Percentiles rank a stretch among this genome's conserved stretches.
phyloP scores from a whole-genome alignment of 345 rosid genomes.

The Laguncularia racemosa region DNA sequence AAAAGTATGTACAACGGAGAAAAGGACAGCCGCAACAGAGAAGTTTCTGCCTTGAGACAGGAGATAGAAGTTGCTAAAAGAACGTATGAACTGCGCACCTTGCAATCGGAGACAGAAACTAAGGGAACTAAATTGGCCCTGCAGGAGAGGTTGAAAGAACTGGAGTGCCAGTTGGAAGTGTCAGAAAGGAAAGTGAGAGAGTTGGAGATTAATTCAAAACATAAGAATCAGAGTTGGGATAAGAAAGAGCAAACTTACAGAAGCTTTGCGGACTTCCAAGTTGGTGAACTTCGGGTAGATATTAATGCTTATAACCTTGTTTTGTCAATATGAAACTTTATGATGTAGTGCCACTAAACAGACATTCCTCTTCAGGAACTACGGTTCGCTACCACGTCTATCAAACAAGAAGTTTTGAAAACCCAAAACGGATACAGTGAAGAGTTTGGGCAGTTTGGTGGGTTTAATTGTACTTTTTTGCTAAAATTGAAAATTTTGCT shows the following conservation, averaged over 20 bases:
- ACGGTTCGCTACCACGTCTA: conserved; percentile 41
- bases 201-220: conserved; percentile 36
- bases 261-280: conserved; percentile 34
- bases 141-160: conserved; percentile 9
- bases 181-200: conserved; percentile 30
- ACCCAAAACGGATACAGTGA: conserved; percentile 38
- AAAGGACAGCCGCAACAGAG: conserved; percentile 10
- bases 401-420: conserved; percentile 54
- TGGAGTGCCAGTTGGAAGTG: conserved; percentile 3
- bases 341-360: conserved; percentile 7
- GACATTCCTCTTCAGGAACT: conserved; percentile 41
- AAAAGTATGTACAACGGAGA: conserved; percentile 3
- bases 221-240: conserved; percentile 37
- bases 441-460: conserved; percentile 59
- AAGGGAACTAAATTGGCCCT: conserved; percentile 26
- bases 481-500: not conserved
- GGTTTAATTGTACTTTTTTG: conserved; percentile 4
- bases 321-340: conserved; percentile 1
- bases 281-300: conserved; percentile 52
- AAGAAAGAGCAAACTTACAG: conserved; percentile 39
- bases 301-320: not conserved
- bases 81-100: conserved; percentile 35
- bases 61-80: conserved; percentile 42
- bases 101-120: conserved; percentile 52
- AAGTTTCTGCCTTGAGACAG: conserved; percentile 27